These are phyloP conservation scores for Aspergillus mulundensis DNA, from an alignment of 495 filamentous ascomycete species.

Conservation along the genomic window DNA sequence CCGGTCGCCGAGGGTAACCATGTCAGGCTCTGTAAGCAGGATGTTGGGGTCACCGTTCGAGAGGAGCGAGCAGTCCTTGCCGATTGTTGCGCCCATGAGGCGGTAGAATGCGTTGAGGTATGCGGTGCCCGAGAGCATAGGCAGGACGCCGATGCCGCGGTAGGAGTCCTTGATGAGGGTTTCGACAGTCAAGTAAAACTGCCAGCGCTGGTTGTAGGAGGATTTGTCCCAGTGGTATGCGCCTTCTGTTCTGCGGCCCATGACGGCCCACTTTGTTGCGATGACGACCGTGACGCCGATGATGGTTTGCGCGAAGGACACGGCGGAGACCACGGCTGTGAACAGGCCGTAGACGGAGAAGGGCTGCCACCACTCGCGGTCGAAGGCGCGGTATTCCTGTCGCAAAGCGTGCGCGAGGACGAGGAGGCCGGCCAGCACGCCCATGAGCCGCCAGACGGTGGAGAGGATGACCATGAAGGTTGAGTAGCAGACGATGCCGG, in stretches of 20 bases:
- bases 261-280: slow-evolving; percentile 36
- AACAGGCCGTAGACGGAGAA: slow-evolving; percentile 30
- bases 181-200: slow-evolving; percentile 41
- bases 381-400: slow-evolving; percentile 11
- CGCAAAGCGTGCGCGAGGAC: slow-evolving; percentile 23
- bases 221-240: slow-evolving; percentile 45
- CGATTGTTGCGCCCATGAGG: slow-evolving; percentile 38
- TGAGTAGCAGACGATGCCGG: slow-evolving; percentile 39
- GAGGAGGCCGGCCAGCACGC: slow-evolving; percentile 21
- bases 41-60: slow-evolving; percentile 39
- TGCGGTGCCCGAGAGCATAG: slow-evolving; percentile 38
- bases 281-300: slow-evolving; percentile 33
- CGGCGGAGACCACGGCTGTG: slow-evolving; percentile 20
- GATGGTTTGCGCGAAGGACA: slow-evolving; percentile 28
- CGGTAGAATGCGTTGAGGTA: slow-evolving; percentile 39
- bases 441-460: slow-evolving; percentile 37
- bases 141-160: slow-evolving; percentile 36
- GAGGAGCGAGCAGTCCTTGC: slow-evolving; percentile 43
- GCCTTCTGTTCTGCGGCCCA: slow-evolving; percentile 39
- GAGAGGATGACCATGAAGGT: slow-evolving; percentile 27
- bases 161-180: slow-evolving; percentile 39
- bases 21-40: slow-evolving; percentile 47
- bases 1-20: slow-evolving; percentile 40
- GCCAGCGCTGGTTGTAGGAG: slow-evolving; percentile 44
- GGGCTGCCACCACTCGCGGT: slow-evolving; percentile 22